Conservation (phyloP, 441 rosid species). For the Euphorbia schlechtendalii region DNA sequence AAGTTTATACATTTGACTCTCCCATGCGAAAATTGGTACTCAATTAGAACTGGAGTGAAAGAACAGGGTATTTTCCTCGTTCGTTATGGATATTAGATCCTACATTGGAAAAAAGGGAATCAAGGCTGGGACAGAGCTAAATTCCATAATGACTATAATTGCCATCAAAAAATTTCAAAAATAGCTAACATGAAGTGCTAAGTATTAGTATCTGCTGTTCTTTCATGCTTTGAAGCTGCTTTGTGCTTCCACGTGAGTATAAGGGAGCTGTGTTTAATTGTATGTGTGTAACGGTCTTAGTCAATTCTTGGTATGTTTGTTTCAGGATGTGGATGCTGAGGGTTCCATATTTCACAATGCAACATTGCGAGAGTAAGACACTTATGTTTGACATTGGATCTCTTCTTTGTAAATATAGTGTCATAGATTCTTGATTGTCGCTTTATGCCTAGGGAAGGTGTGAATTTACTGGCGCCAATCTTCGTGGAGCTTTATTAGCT, state of each 20-base stretch:
- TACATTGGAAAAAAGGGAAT: not conserved
- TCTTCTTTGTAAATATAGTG: slow-evolving; percentile 1
- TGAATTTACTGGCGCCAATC: slow-evolving; percentile 87
- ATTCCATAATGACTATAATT: not conserved
- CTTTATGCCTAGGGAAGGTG: slow-evolving; percentile 70
- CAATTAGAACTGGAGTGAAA: not conserved
- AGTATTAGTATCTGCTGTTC: not conserved
- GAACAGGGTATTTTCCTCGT: too few relatives aligned
- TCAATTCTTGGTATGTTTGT: slow-evolving; percentile 15
- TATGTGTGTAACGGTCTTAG: slow-evolving; percentile 17
- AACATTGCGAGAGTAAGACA: slow-evolving; percentile 80
- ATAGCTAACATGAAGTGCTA: not conserved
- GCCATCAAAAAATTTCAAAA: not conserved
- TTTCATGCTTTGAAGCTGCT: not conserved
- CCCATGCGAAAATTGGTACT: not conserved
- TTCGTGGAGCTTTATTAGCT: slow-evolving; percentile 80
- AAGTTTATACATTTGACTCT: not conserved
- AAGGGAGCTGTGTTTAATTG: not conserved
- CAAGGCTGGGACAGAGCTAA: not conserved
- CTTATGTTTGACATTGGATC: slow-evolving; percentile 11
- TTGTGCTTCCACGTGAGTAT: not conserved
- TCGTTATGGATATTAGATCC: not conserved
- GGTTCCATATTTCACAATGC: slow-evolving; percentile 87
- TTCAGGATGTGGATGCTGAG: slow-evolving; percentile 78
- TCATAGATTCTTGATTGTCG: slow-evolving; percentile 18